Evolutionary conservation across 2,329 filamentous ascomycete genomes (phyloP).

Genomic region (Colletotrichum echinochloae): DNA sequence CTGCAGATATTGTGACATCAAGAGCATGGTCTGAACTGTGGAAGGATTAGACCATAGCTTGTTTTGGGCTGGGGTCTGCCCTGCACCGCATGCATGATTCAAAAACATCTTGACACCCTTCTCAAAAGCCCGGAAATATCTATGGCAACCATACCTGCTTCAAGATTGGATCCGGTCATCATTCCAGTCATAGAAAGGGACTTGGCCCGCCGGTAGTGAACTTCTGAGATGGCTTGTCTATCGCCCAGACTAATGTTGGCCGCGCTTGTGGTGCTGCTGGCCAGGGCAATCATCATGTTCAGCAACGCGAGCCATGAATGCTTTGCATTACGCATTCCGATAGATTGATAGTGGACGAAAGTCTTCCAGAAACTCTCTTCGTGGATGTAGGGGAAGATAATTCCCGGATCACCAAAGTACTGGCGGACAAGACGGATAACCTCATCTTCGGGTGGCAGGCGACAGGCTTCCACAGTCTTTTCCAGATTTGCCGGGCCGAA

Average conservation of each 20-base stretch:
- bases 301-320: constrained; percentile 64
- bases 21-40: constrained; percentile 60
- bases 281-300: constrained; percentile 63
- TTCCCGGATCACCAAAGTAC: constrained; percentile 47
- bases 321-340: constrained; percentile 50
- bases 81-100: not conserved
- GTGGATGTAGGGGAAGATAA: constrained; percentile 48
- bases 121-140: no score
- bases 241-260: constrained; percentile 48
- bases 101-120: not conserved
- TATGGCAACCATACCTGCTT: constrained; percentile 52
- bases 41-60: not conserved
- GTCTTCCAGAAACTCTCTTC: constrained; percentile 45
- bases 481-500: constrained; percentile 25
- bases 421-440: constrained; percentile 42
- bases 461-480: constrained; percentile 16
- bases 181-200: constrained; percentile 57
- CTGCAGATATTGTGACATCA: constrained; percentile 65
- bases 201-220: constrained; percentile 59
- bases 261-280: constrained; percentile 51
- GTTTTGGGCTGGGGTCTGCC: no score
- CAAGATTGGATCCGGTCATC: constrained; percentile 56
- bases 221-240: constrained; percentile 55
- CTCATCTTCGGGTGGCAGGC: constrained; percentile 41
- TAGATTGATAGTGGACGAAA: constrained; percentile 39